phyloP scores from a whole-genome alignment of 345 rosid genomes.

The Syzygium jambos region DNA sequence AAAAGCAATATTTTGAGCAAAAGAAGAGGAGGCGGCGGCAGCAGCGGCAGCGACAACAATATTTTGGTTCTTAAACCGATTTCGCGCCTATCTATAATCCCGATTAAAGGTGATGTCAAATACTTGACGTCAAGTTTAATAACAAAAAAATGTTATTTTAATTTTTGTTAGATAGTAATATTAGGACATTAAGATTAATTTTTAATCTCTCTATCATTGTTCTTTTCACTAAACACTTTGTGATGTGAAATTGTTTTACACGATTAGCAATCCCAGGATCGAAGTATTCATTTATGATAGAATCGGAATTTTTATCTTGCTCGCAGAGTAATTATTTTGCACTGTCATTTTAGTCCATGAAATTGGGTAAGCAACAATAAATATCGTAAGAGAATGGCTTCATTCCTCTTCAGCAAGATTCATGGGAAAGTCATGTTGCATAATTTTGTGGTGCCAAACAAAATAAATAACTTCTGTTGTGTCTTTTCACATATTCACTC shows the following conservation, averaged over 20 bases:
- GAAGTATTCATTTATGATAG: too few species aligned
- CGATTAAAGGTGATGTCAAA: not conserved
- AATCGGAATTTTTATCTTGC: too few species aligned
- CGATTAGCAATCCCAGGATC: too few species aligned
- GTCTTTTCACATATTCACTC: not conserved
- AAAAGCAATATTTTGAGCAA: too few species aligned
- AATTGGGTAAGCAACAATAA: not conserved
- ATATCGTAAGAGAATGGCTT: not conserved
- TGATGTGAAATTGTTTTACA: not conserved
- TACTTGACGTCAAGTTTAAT: not conserved
- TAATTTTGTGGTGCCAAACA: not conserved
- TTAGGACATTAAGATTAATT: not conserved
- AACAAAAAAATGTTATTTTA: not conserved
- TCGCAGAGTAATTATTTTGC: too few species aligned
- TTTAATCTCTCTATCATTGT: not conserved
- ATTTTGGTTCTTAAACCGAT: not conserved
- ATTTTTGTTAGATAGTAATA: not conserved
- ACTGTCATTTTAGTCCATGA: not conserved
- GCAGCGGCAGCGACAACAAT: not conserved
- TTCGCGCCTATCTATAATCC: not conserved
- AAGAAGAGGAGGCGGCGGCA: too few species aligned
- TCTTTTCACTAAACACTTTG: not conserved
- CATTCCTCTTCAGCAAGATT: not conserved
- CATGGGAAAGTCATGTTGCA: not conserved
- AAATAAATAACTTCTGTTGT: not conserved